Evolutionary conservation across 2,329 filamentous ascomycete species (phyloP).

Genomic region (Cercospora brassicicola): DNA sequence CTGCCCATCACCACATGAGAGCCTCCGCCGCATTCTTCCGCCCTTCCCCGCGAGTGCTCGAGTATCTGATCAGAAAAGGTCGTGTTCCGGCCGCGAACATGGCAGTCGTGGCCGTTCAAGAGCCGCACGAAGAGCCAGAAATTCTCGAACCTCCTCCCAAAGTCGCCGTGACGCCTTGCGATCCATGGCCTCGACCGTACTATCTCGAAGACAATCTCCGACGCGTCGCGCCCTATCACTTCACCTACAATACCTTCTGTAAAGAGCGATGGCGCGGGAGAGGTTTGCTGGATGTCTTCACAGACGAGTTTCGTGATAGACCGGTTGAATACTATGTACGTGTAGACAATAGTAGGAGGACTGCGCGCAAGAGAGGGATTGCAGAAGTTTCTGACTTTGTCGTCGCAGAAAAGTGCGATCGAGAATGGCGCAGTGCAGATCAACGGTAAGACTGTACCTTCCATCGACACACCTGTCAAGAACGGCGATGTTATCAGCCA

Average conservation of each 20-base stretch:
- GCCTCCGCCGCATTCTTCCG: conserved; percentile 9
- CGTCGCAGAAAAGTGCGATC: conserved; percentile 67
- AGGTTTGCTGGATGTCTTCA: conserved; percentile 80
- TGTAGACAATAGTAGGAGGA: conserved; percentile 13
- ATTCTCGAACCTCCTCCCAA: conserved; percentile 49
- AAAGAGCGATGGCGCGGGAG: conserved; percentile 90
- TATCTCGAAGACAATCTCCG: conserved; percentile 80
- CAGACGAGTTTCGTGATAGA: conserved; percentile 87
- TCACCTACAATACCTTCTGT: conserved; percentile 90
- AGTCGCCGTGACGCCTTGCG: conserved; percentile 55
- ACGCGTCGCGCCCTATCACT: conserved; percentile 83
- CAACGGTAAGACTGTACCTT: conserved; percentile 69
- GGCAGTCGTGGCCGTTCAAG: conserved; percentile 34
- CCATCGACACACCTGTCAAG: conserved; percentile 68
- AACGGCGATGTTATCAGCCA: conserved; percentile 93
- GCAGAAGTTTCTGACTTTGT: conserved; percentile 30
- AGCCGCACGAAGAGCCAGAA: conserved; percentile 36
- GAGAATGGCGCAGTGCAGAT: conserved; percentile 74
- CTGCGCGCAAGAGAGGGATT: conserved; percentile 26
- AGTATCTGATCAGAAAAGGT: conserved; percentile 54
- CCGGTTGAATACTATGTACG: conserved; percentile 80
- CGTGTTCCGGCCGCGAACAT: conserved; percentile 31
- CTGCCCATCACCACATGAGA: conserved; percentile 17
- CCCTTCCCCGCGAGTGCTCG: conserved; percentile 54
- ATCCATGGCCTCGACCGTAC: conserved; percentile 70